phyloP scores from a whole-genome alignment of 1,139 yeast species.

The Blastobotrys persicus region DNA sequence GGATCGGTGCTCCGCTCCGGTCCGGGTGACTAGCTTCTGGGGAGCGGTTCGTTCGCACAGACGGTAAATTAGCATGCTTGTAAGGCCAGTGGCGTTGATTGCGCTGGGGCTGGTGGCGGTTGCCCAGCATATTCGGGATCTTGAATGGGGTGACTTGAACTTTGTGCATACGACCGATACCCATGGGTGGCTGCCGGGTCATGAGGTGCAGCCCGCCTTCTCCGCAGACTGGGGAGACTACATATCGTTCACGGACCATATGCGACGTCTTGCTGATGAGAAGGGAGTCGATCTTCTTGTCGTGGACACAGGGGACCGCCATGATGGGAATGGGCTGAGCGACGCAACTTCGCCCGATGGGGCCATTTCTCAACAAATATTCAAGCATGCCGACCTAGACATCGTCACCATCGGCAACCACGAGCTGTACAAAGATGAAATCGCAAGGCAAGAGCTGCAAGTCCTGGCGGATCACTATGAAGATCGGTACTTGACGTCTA shows the following conservation, averaged over 20 bases:
- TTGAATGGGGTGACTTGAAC: slow-evolving; percentile 69
- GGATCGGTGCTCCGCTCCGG: too few relatives aligned
- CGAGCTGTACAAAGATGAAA: slow-evolving; percentile 74
- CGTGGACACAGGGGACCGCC: slow-evolving; percentile 90
- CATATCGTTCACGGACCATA: slow-evolving; percentile 58
- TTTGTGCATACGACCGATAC: slow-evolving; percentile 93
- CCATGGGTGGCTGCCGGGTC: slow-evolving; percentile 90
- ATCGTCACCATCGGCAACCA: slow-evolving; percentile 87
- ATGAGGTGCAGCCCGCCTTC: slow-evolving; percentile 67
- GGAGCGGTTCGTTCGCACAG: too few relatives aligned
- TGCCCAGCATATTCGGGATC: slow-evolving; percentile 39
- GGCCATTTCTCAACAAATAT: slow-evolving; percentile 55
- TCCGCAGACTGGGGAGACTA: slow-evolving; percentile 95
- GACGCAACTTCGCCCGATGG: slow-evolving; percentile 81
- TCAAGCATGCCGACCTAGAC: slow-evolving; percentile 69
- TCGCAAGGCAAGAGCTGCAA: slow-evolving; percentile 64
- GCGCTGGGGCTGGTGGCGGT: not conserved
- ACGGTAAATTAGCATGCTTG: too few relatives aligned
- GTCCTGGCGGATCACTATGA: slow-evolving; percentile 56
- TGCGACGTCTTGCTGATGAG: slow-evolving; percentile 46
- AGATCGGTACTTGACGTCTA: slow-evolving; percentile 70
- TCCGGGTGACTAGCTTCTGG: too few relatives aligned
- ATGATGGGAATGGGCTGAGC: slow-evolving; percentile 88
- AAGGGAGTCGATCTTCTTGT: slow-evolving; percentile 61
- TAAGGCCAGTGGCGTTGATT: not conserved